Conservation (phyloP, 768 basidiomycete species). For the Sutorius australiensis region DNA sequence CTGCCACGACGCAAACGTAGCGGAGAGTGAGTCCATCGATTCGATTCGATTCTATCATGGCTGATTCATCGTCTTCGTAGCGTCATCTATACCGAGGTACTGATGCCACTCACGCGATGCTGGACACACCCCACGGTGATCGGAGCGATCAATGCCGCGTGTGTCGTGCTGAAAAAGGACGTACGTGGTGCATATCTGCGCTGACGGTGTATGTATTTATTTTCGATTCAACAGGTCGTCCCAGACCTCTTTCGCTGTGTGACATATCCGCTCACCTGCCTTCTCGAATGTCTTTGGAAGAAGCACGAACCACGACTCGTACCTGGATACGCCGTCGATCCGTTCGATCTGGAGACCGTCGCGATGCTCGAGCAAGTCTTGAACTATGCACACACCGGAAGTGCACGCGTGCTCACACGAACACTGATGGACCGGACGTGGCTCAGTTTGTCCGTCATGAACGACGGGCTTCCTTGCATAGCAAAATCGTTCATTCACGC, state of each 20-base stretch:
- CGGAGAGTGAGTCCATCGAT: constrained; percentile 1
- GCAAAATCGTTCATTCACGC: not conserved
- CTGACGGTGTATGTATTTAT: no score
- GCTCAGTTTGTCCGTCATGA: not conserved
- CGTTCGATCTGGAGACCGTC: not conserved
- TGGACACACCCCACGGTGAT: not conserved
- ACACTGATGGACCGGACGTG: constrained; percentile 1
- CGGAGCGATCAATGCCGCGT: not conserved
- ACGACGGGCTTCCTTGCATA: constrained; percentile 5
- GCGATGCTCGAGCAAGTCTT: not conserved
- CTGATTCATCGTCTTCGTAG: no score
- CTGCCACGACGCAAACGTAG: not conserved
- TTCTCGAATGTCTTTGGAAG: not conserved
- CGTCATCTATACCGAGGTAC: not conserved
- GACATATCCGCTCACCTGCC: not conserved
- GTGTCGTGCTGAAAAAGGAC: not conserved
- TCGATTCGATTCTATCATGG: no score
- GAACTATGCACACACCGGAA: constrained; percentile 5
- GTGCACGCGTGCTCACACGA: not conserved
- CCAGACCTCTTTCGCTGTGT: not conserved
- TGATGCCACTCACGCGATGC: not conserved
- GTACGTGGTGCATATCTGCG: not conserved
- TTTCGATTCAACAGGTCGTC: not conserved
- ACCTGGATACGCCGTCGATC: not conserved
- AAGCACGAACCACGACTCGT: not conserved